Evolutionary conservation across 202 grass and related monocot species (phyloP).

Genomic region (Cymbopogon flexuosus): DNA sequence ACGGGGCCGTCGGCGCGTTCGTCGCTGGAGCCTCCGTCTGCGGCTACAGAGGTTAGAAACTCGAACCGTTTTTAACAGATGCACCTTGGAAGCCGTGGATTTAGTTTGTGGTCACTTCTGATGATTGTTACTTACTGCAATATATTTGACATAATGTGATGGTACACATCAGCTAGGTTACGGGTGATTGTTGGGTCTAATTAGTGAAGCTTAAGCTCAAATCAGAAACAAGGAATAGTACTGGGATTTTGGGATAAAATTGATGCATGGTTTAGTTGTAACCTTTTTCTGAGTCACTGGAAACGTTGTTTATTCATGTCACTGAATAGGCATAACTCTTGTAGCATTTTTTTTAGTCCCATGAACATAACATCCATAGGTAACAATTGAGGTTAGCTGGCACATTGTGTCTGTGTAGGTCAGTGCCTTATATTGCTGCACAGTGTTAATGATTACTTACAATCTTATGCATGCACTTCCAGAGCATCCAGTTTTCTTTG

Average conservation of each 20-base stretch:
- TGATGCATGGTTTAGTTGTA: background rate
- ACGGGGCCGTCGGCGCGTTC: conserved; percentile 76
- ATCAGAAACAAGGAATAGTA: background rate
- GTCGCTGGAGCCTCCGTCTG: conserved; percentile 77
- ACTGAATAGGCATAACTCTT: background rate
- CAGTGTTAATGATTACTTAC: background rate
- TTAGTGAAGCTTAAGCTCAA: background rate
- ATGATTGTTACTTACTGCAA: background rate
- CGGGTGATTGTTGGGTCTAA: background rate
- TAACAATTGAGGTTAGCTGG: background rate
- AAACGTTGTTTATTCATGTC: background rate
- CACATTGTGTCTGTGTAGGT: background rate
- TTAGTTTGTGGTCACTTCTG: background rate
- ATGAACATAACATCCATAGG: background rate
- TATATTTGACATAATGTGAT: background rate
- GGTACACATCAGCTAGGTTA: background rate
- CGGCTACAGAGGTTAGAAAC: conserved; percentile 65
- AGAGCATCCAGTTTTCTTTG: background rate
- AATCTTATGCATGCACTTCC: background rate
- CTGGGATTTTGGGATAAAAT: background rate
- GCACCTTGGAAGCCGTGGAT: background rate
- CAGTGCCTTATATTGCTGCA: background rate
- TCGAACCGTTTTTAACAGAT: background rate
- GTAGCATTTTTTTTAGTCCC: background rate
- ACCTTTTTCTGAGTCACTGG: background rate